Evolutionary conservation across 768 basidiomycete species (phyloP).

Genomic region (Leccinum disarticulatum): DNA sequence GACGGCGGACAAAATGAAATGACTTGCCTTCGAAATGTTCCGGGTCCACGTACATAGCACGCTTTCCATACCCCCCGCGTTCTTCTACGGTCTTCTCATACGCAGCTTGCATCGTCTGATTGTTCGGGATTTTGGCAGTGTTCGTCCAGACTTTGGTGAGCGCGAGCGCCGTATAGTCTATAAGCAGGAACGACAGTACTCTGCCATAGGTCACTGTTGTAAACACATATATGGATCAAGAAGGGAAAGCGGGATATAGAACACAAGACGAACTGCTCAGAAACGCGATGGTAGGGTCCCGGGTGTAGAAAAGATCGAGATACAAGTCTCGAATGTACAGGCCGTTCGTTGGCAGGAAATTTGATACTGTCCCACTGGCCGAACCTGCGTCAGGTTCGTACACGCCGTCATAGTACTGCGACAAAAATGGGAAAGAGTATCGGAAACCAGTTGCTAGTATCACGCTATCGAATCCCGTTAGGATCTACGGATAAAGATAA

Average conservation of each 20-base stretch:
- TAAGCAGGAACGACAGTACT: not conserved
- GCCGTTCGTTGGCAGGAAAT: constrained; percentile 12
- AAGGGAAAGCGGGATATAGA: not conserved
- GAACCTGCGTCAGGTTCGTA: not conserved
- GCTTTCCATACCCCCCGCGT: constrained; percentile 18
- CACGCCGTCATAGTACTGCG: constrained; percentile 16
- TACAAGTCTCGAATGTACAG: constrained; percentile 14
- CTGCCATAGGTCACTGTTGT: not conserved
- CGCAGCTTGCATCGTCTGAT: not conserved
- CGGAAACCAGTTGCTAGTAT: constrained; percentile 15
- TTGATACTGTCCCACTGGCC: not conserved
- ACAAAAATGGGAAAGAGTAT: constrained; percentile 18
- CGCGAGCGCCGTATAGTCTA: constrained; percentile 5
- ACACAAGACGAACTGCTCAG: not conserved
- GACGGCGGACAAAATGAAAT: not conserved
- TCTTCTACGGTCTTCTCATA: constrained; percentile 3
- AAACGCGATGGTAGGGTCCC: constrained; percentile 17
- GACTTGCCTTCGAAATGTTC: constrained; percentile 2
- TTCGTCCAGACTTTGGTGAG: constrained; percentile 19
- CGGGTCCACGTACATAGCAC: not conserved
- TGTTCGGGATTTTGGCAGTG: constrained; percentile 12
- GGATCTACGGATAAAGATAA: not conserved
- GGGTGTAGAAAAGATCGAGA: constrained; percentile 15
- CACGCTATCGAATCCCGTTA: constrained; percentile 12
- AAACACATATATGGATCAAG: not conserved